Evolutionary conservation across 352 stramenopile genomes (phyloP).

Genomic region (Phytopythium mirpurense): DNA sequence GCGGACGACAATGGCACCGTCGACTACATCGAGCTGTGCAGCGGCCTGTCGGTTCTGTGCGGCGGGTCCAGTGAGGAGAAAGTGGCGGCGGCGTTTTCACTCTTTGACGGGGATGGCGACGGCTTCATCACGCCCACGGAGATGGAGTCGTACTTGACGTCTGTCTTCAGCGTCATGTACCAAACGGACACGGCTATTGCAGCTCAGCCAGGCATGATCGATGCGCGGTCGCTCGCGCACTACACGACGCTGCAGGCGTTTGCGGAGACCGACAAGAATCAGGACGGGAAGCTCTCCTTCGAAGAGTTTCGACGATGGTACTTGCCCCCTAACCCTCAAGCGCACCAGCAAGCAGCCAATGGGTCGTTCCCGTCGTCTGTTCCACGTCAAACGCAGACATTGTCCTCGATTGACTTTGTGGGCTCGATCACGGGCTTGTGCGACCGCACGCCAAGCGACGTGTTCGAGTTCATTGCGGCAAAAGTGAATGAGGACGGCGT

Average conservation of each 20-base stretch:
- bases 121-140: slow-evolving; percentile 80
- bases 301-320: slow-evolving; percentile 86
- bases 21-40: slow-evolving; percentile 76
- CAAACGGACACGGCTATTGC: slow-evolving; percentile 29
- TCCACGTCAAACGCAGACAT: slow-evolving; percentile 10
- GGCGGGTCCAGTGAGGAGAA: slow-evolving; percentile 71
- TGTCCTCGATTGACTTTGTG: slow-evolving; percentile 55
- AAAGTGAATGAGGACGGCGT: slow-evolving; percentile 84
- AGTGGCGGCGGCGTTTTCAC: slow-evolving; percentile 69
- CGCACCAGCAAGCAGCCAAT: slow-evolving; percentile 13
- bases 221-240: slow-evolving; percentile 47
- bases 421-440: slow-evolving; percentile 52
- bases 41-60: slow-evolving; percentile 72
- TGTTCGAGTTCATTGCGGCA: slow-evolving; percentile 81
- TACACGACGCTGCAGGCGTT: slow-evolving; percentile 84
- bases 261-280: slow-evolving; percentile 81
- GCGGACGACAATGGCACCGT: slow-evolving; percentile 55
- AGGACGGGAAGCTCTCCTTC: slow-evolving; percentile 66
- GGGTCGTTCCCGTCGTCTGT: neutral
- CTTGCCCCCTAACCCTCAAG: slow-evolving; percentile 19
- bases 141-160: slow-evolving; percentile 77
- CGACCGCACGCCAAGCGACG: slow-evolving; percentile 42
- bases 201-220: slow-evolving; percentile 18
- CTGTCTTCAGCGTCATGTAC: slow-evolving; percentile 71
- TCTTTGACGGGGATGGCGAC: slow-evolving; percentile 80